Base-by-base conservation (phyloP, 768 basidiomycete species). In the Guyanaporus albipodus region DNA sequence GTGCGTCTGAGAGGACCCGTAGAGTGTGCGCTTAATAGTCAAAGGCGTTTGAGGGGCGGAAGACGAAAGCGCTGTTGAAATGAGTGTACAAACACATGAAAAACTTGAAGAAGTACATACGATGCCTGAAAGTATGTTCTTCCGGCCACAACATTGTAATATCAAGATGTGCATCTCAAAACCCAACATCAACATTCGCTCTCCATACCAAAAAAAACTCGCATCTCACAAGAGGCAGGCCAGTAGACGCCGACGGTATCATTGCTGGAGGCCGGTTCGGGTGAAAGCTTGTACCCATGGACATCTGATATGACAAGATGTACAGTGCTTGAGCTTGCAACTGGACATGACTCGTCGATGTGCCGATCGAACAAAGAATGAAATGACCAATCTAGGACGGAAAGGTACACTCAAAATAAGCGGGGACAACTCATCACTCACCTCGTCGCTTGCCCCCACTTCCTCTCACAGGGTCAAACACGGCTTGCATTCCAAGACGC, bases 401-500 rank as follows among this genome's bases (percentile, higher is more conserved):
- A 27, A 42, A 52, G 51, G 38, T 6, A 19, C 5, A 2, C 23
- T 31, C 15, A 27, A 46, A 38, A 12, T 29, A 26, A 46, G n/a
- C 14, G 23, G 7, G 38, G 14, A n/a, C n/a, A 22, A 10, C 44
- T 31, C 6, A 14, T 23, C 4, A 48, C 62, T 38, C 43, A 84
- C 87, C 82, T 76, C 79, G 78, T 52, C 73, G 77, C 48, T 64
- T 71, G 17, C 68, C 70, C n/a, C 56, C 56, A 22, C 75, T 73
- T 19, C 60, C 59, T 28, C 88, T 77, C 22, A 93, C 70, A 14
- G 93, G 85, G 62, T 97, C 84, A 12, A 82, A 75, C 6, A 97
- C 85, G 14, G 82, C 78, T 60, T 92, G 91, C 49, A 85, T 81
- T 3, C 75, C 75, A 42, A 94, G 65, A 50, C 73, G 70, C 28